Percentiles rank a stretch among this genome's conserved stretches.
Evolutionary conservation across 73 alveolate genomes (phyloP).

Genomic region (Paramecium sexaurelia): DNA sequence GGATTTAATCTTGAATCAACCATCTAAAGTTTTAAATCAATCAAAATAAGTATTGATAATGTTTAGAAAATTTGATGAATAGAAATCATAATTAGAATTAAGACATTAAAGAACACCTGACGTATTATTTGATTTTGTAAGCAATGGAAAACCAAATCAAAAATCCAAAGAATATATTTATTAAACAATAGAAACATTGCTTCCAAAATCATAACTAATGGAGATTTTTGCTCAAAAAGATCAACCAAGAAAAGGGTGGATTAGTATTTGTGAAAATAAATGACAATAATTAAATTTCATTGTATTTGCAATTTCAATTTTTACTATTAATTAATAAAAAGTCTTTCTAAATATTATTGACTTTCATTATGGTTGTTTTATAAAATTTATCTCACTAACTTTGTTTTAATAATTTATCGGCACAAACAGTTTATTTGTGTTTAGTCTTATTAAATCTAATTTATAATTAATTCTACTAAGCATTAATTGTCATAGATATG

Average conservation of each 20-base stretch:
- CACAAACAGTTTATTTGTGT: neutral
- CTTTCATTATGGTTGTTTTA: neutral
- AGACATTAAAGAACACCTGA: constrained; percentile 70
- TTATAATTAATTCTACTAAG: neutral
- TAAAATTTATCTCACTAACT: neutral
- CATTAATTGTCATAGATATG: neutral
- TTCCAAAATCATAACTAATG: constrained; percentile 64
- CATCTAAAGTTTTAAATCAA: constrained; percentile 5
- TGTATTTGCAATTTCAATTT: neutral
- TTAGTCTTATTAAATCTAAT: neutral
- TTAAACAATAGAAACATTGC: constrained; percentile 50
- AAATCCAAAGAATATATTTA: constrained; percentile 55
- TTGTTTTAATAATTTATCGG: neutral
- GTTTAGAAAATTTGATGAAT: constrained; percentile 64
- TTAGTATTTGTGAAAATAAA: constrained; percentile 36
- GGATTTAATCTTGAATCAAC: constrained; percentile 8
- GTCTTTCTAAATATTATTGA: neutral
- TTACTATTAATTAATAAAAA: neutral
- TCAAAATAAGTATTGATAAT: constrained; percentile 49
- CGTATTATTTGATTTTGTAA: constrained; percentile 59
- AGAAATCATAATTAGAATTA: constrained; percentile 38
- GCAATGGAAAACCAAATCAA: neutral
- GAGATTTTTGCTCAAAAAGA: constrained; percentile 56
- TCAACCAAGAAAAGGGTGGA: constrained; percentile 57
- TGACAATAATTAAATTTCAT: neutral